A percentile compares a stretch with the other conserved stretches of the same genome.
phyloP scores from a whole-genome alignment of 805 yeast genomes.

The Schizosaccharomyces osmophilus region DNA sequence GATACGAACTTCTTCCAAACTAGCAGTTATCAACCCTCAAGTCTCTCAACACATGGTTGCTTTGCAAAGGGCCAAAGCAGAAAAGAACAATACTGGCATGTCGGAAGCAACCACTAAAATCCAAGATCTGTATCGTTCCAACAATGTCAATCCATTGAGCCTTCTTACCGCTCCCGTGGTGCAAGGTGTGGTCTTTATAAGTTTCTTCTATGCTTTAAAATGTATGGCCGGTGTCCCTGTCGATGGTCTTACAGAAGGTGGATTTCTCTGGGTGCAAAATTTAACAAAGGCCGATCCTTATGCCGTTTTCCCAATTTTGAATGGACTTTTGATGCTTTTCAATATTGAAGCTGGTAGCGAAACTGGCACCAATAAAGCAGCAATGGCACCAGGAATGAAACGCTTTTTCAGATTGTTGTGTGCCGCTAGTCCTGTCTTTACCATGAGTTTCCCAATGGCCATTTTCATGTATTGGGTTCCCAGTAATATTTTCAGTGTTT shows the following conservation, averaged over 20 bases:
- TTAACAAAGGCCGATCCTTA: constrained; percentile 74
- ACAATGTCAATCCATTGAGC: background rate
- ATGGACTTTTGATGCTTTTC: constrained; percentile 27
- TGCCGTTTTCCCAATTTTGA: constrained; percentile 57
- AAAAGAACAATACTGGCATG: background rate
- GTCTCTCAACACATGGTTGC: constrained; percentile 21
- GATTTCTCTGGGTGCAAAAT: constrained; percentile 64
- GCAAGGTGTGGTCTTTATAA: constrained; percentile 67
- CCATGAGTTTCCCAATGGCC: constrained; percentile 1
- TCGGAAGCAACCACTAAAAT: background rate
- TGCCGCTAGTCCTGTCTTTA: background rate
- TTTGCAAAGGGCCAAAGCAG: constrained; percentile 15
- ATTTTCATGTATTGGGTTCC: constrained; percentile 3
- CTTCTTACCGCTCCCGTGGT: constrained; percentile 10
- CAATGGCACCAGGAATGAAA: background rate
- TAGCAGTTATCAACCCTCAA: constrained; percentile 56
- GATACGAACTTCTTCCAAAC: constrained; percentile 56
- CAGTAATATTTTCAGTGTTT: background rate
- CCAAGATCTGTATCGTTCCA: background rate
- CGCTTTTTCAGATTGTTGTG: background rate
- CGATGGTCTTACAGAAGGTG: constrained; percentile 55
- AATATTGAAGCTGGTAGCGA: background rate
- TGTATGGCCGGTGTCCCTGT: constrained; percentile 68
- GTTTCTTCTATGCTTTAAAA: constrained; percentile 68
- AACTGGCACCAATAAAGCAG: background rate